Evolutionary conservation across 805 yeast species (phyloP), one percentile per base, ranked within the genome.

Genomic region (Schwanniomyces sp.): DNA sequence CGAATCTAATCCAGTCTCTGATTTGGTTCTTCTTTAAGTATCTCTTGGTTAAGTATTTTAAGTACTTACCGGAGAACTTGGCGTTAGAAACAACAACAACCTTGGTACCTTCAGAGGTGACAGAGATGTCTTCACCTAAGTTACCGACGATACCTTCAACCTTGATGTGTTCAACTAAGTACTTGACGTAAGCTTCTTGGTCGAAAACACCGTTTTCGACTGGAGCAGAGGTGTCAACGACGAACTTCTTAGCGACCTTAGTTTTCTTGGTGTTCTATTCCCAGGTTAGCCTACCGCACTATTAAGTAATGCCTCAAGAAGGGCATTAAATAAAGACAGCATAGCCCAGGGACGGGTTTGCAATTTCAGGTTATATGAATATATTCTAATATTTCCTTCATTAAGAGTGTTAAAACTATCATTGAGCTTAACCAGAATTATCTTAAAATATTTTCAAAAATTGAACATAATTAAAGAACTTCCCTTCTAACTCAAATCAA

Each of bases 1-100:
- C 96, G 71, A 92, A 91, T 85, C 98, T 94, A 80, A 92, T 91
- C 98, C 98, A 92, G 84, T 94, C 98, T 85, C 97, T 91, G 83
- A 92, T 88, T 81, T 89, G 96, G 92, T 91, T 90, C 89, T 94
- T 94, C 96, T 92, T 95, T 80, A 94, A 89, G 94, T 89, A 94
- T 85, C 96, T 92, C 91, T 94, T 95, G 72, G 98, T 89, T 75
- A 94, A 83, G 95, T 94, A 94, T 85, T 95, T 94, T 77, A 92
- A 86, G 96, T 94, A 94, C 83, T 95, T 92, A 81, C 99, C 99
- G 64, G 97, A 91, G 94, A 94, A 92, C 81, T 90, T 86, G 78
- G 96, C 78, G 78, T 86, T 84, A 62, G 97, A 81, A 61, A 91
- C 88, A 71, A 94, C 90, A 72, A 88, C 85, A 73, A 88, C 84